Evolutionary conservation across 179 eudicot genomes (phyloP).

Genomic region (Carnegiea gigantea): DNA sequence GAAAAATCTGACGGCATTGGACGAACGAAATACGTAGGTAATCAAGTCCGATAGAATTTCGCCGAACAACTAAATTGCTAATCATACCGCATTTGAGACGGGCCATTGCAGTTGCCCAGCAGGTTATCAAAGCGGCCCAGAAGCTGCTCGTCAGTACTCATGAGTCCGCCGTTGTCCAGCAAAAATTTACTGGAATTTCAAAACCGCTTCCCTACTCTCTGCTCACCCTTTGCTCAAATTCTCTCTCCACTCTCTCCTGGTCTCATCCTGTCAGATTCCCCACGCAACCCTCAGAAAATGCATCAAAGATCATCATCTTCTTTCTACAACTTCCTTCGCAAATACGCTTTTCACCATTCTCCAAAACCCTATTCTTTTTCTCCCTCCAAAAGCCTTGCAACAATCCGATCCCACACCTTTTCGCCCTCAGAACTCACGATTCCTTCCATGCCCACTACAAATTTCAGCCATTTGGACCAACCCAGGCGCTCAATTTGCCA

Average conservation of each 20-base stretch:
- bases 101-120: too few relatives aligned
- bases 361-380: constrained; percentile 36
- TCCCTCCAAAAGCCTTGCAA: constrained; percentile 23
- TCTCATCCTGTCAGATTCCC: neutral
- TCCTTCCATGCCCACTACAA: constrained; percentile 22
- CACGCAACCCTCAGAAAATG: constrained; percentile 34
- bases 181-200: neutral
- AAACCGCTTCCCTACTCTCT: neutral
- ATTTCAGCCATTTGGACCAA: constrained; percentile 11
- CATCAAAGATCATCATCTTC: constrained; percentile 42
- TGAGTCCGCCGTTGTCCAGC: neutral
- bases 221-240: too few relatives aligned
- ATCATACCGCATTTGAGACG: too few relatives aligned
- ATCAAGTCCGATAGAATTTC: too few relatives aligned
- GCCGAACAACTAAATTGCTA: too few relatives aligned
- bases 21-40: too few relatives aligned
- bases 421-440: constrained; percentile 19
- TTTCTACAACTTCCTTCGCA: constrained; percentile 36
- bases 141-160: too few relatives aligned
- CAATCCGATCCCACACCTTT: constrained; percentile 13
- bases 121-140: too few relatives aligned
- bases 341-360: constrained; percentile 35
- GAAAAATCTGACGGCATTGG: too few relatives aligned
- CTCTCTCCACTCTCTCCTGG: neutral
- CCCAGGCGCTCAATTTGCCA: constrained; percentile 20